Conservation (phyloP, 2,329 filamentous ascomycete genomes). For the Fusarium nygamai region DNA sequence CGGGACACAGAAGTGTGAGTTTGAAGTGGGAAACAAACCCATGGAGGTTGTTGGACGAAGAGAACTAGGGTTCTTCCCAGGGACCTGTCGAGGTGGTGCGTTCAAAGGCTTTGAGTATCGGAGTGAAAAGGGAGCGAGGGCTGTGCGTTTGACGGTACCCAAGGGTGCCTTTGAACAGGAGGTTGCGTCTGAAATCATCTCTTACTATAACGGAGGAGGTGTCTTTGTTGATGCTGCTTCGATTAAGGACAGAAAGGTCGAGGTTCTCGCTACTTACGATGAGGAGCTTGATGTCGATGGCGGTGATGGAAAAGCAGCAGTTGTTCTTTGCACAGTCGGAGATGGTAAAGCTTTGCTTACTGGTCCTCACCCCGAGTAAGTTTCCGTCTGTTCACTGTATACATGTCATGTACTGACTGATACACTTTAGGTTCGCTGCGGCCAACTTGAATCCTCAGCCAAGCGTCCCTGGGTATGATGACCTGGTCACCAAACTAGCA, state of each 20-base stretch:
- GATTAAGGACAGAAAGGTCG: slow-evolving; percentile 70
- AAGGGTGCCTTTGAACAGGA: slow-evolving; percentile 66
- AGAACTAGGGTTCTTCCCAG: slow-evolving; percentile 90
- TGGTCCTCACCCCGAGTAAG: slow-evolving; percentile 89
- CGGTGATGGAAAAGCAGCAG: slow-evolving; percentile 77
- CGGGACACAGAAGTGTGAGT: slow-evolving; percentile 82
- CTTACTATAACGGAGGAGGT: slow-evolving; percentile 95
- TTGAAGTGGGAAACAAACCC: slow-evolving; percentile 80
- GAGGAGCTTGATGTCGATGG: slow-evolving; percentile 80
- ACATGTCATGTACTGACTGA: background rate
- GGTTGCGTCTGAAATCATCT: slow-evolving; percentile 71
- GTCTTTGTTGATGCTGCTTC: slow-evolving; percentile 85
- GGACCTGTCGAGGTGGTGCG: slow-evolving; percentile 84
- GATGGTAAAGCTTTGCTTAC: slow-evolving; percentile 83
- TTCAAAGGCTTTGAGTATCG: slow-evolving; percentile 92
- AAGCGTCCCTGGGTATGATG: slow-evolving; percentile 73
- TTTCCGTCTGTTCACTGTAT: background rate
- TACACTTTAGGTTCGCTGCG: slow-evolving; percentile 76
- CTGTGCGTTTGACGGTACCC: slow-evolving; percentile 72
- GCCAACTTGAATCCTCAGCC: slow-evolving; percentile 77
- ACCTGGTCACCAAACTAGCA: slow-evolving; percentile 73
- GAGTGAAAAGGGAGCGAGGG: slow-evolving; percentile 84
- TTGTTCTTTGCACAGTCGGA: slow-evolving; percentile 85
- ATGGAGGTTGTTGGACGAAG: slow-evolving; percentile 88
- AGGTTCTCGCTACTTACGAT: slow-evolving; percentile 83